A percentile compares a stretch with the other conserved stretches of the same genome.
These are phyloP conservation scores for Neurospora sp. DNA, from an alignment of 495 filamentous ascomycete species.

Conservation along the genomic window DNA sequence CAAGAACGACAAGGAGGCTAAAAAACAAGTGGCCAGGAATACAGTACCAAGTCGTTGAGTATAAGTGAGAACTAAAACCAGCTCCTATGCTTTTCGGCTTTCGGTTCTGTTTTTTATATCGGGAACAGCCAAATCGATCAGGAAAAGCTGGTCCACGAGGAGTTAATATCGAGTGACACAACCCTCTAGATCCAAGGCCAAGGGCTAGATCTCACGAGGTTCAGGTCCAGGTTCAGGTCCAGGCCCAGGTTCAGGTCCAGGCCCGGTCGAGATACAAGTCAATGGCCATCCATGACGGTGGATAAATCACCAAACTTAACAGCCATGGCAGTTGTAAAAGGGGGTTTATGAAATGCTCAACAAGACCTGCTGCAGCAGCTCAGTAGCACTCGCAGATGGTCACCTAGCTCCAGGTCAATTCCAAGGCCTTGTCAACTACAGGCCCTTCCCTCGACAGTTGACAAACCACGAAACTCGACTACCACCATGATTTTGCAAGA, in stretches of 20 bases:
- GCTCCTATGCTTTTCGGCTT: background rate
- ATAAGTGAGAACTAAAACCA: background rate
- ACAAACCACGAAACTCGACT: background rate
- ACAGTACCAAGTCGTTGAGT: background rate
- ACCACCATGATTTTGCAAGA: background rate
- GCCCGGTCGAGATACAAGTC: background rate
- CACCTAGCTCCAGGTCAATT: background rate
- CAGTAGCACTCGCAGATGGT: background rate
- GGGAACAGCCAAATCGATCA: background rate
- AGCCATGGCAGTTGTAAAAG: background rate
- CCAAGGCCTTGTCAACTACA: background rate
- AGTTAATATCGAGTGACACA: background rate
- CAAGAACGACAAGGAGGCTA: background rate
- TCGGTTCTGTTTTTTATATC: background rate
- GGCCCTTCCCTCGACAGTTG: background rate
- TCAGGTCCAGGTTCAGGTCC: background rate
- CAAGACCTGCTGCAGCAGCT: background rate
- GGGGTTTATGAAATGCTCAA: too few relatives aligned
- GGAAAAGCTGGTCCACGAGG: background rate
- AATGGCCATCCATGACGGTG: background rate
- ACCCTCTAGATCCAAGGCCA: background rate
- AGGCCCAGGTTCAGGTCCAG: background rate
- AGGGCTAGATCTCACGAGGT: background rate
- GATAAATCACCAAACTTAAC: background rate
- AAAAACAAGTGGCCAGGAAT: background rate